Base-by-base conservation (phyloP, 202 grass and related monocot genomes). In the Setaria viridis region DNA sequence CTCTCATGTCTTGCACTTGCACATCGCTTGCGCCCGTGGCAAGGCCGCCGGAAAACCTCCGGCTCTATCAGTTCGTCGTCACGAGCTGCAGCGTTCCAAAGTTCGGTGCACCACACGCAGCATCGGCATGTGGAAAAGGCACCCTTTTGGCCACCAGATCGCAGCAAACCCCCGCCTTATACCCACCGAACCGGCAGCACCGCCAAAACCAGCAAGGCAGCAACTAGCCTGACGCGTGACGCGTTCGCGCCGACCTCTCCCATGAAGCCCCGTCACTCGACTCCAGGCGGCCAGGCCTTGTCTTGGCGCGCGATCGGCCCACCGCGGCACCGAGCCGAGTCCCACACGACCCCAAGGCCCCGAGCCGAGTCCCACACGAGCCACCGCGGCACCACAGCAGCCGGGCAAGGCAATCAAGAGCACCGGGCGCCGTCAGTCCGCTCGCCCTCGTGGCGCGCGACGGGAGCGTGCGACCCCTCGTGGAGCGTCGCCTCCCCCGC, bases 381-480 rank as follows among this genome's bases (percentile, higher is more conserved):
- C 67, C 39, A 41, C 25, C 25, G 39, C 39, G 39, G 1, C 69
- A 2, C 17, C 17, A 16, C 16, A 20, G 2, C 54, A 20, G 47
- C 41, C 77, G 62, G 42, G 14, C 10, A 34, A 66, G 45, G 25
- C 9, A 50, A 65, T 59, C 77, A 65, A 79, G 5, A 35, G 25
- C 33, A 13, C 17, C 33, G 32, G 0, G 47, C 63, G 78, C 34
- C 55, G 42, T 20, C 25, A 41, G 39, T 32, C 29, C 9, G 20
- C 1, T 4, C 21, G 0, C 37, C 15, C 25, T 48, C 25, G 68
- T 59, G n/a, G 5, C 21, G 49, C 49, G 73, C 63, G 72, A 15
- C 82, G 60, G 50, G 37, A 68, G 33, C 83, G 74, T 62, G 83
- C 74, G 7, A 53, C 42, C n/a, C 66, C 84, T 86, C 84, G 84